Conservation (phyloP, 768 basidiomycete species). For the Nevesoporus exiguus region DNA sequence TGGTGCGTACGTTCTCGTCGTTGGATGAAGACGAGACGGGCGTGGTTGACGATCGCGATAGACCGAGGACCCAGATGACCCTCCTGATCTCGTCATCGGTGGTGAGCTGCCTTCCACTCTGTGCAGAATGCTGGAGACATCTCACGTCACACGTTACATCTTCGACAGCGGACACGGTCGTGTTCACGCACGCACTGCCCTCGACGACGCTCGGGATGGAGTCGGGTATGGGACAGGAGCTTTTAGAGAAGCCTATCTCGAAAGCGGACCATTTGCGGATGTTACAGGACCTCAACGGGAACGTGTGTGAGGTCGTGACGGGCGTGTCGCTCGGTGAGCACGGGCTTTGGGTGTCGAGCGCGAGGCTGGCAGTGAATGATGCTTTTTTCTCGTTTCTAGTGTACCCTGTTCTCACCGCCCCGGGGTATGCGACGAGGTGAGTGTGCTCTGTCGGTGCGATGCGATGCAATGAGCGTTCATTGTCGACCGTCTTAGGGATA, state of each 20-base stretch:
- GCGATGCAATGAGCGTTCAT: too few relatives aligned
- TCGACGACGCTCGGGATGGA: constrained; percentile 47
- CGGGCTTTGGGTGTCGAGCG: not conserved
- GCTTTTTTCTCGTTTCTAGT: constrained; percentile 39
- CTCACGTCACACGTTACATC: not conserved
- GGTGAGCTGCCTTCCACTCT: constrained; percentile 44
- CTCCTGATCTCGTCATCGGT: constrained; percentile 77
- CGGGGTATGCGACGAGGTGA: constrained; percentile 72
- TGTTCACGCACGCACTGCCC: constrained; percentile 74
- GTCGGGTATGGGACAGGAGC: constrained; percentile 52
- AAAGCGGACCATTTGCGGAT: constrained; percentile 84
- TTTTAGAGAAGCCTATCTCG: constrained; percentile 83
- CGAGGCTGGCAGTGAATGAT: too few relatives aligned
- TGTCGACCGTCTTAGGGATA: too few relatives aligned
- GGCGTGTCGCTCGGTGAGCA: constrained; percentile 79
- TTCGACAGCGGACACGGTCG: constrained; percentile 90
- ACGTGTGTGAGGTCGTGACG: constrained; percentile 88
- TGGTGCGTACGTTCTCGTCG: constrained; percentile 40
- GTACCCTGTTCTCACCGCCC: constrained; percentile 70
- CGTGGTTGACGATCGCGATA: constrained; percentile 16
- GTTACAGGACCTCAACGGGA: constrained; percentile 84
- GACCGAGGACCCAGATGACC: constrained; percentile 57
- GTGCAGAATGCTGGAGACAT: too few relatives aligned
- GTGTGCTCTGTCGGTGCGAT: constrained; percentile 10
- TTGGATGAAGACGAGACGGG: not conserved